Percentiles rank a stretch among this genome's conserved stretches.
Conservation (phyloP, 805 yeast genomes). For the Teunomyces lycoperdinae region DNA sequence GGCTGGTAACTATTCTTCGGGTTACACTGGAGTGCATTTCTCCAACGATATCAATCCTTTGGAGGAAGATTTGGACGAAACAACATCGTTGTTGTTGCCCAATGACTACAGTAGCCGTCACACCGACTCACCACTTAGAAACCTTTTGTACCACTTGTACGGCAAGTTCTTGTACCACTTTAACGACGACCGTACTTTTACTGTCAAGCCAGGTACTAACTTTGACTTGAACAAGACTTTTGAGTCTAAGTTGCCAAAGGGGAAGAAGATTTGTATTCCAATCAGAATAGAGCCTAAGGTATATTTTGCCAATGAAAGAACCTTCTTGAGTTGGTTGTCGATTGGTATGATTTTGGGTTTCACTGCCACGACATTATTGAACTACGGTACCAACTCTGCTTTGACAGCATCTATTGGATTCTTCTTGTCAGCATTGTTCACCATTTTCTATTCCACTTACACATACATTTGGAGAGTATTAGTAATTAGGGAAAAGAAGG, state of each 20-base stretch:
- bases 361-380: conserved; percentile 80
- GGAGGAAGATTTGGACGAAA: conserved; percentile 50
- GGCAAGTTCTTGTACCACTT: conserved; percentile 39
- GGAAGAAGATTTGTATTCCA: conserved; percentile 87
- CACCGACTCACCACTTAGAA: conserved; percentile 30
- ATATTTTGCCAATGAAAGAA: conserved; percentile 97
- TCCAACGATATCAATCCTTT: conserved; percentile 45
- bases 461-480: conserved; percentile 79
- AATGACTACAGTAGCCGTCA: conserved; percentile 26
- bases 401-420: conserved; percentile 84
- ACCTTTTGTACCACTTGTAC: conserved; percentile 30
- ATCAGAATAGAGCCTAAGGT: conserved; percentile 98
- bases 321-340: conserved; percentile 90
- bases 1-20: conserved; percentile 35
- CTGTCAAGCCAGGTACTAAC: conserved; percentile 44
- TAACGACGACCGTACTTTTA: conserved; percentile 45
- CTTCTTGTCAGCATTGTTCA: conserved; percentile 72
- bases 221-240: conserved; percentile 41
- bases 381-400: conserved; percentile 76
- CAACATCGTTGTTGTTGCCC: conserved; percentile 42
- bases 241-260: conserved; percentile 74
- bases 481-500: conserved; percentile 77
- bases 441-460: conserved; percentile 68
- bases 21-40: conserved; percentile 38
- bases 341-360: conserved; percentile 86